Evolutionary conservation across 495 filamentous ascomycete genomes (phyloP), one percentile per base, ranked within the genome.

Genomic region (Aspergillus cavernicola): DNA sequence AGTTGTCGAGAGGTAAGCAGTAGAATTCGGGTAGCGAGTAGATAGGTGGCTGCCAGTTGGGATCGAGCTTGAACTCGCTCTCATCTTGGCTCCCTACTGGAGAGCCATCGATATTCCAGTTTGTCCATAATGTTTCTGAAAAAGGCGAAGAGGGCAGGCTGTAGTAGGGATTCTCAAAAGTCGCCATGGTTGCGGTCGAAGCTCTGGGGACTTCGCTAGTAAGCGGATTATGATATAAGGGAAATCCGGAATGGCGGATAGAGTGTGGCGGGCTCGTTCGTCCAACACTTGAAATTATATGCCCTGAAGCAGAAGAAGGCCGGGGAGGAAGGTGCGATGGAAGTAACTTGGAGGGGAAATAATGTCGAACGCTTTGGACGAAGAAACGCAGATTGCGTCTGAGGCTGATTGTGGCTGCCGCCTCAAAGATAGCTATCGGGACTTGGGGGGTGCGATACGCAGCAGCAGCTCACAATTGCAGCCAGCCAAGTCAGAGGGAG

Each of bases 121-220:
- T 40, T 18, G 43, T 33, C 52, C 52, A 54, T 12, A 54, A 20
- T 11, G 32, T 15, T 3, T 47, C 42, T 28, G 52, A 5, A 9
- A 33, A 33, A 9, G 36, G 12, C 15, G 42, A 22, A 4, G 42
- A 20, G 2, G 42, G 43, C 11, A 47, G 11, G 16, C 35, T 37
- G 18, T 54, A 39, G 1, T 31, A 19, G 2, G 32, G 41, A 3
- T 47, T 31, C 9, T 31, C 42, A 15, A 47, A 37, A 12, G 42
- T 45, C 7, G 52, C 44, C 52, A 54, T 54, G 13, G 7, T 50
- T 4, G 20, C 9, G 4, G 33, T 18, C 19, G 35, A 7, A 29
- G 41, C 33, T 39, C 35, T 2, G 6, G 36, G 12, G 6, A 31
- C 12, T 12, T 23, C n/a, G 19, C 32, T 15, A 22, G 19, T 9